These are phyloP conservation scores for Cercospora janseana DNA, from an alignment of 2,329 filamentous ascomycete species.

Conservation along the genomic window DNA sequence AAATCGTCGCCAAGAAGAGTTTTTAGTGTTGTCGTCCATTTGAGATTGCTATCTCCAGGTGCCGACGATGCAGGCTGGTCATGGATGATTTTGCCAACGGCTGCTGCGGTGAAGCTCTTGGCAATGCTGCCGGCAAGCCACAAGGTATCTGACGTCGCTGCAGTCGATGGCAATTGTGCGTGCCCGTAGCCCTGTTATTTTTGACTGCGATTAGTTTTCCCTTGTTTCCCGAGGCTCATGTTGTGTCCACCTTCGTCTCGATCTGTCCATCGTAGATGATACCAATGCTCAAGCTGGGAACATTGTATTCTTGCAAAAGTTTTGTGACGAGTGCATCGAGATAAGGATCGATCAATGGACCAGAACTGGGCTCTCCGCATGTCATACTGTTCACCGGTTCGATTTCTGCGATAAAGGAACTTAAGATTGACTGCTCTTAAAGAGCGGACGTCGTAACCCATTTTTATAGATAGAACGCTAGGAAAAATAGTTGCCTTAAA, in stretches of 20 bases:
- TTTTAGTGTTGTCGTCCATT: neutral
- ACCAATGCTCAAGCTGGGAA: neutral
- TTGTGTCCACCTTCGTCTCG: neutral
- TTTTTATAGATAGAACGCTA: neutral
- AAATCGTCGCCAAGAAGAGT: conserved; percentile 15
- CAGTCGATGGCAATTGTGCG: conserved; percentile 6
- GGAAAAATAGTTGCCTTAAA: no score
- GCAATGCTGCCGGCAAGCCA: conserved; percentile 30
- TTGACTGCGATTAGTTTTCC: neutral
- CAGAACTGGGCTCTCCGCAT: neutral
- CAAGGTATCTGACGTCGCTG: conserved; percentile 28
- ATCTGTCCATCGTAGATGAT: neutral
- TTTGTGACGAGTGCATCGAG: neutral
- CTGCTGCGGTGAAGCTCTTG: conserved; percentile 27
- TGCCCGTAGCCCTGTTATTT: conserved; percentile 15
- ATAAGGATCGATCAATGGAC: neutral
- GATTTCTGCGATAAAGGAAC: neutral
- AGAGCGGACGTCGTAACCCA: neutral
- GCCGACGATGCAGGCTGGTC: neutral
- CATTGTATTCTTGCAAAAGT: neutral
- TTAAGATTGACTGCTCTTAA: neutral
- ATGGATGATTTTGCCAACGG: neutral
- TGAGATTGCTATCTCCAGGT: neutral
- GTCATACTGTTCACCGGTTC: neutral
- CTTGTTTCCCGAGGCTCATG: neutral